phyloP scores from a whole-genome alignment of 768 basidiomycete species.

The Phlebiopsis gigantea region DNA sequence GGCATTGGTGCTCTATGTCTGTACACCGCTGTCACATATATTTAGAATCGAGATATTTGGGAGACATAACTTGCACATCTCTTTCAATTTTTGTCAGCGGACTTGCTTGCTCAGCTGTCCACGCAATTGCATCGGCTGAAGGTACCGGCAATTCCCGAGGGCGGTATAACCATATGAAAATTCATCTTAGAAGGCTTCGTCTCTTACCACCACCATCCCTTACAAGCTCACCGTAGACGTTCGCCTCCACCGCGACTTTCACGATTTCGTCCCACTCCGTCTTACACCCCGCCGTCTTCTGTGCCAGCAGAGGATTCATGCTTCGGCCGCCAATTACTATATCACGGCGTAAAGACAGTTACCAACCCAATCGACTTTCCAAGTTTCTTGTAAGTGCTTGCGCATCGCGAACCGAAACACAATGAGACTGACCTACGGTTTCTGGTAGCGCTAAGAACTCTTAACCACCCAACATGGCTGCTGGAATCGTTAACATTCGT shows the following conservation, averaged over 20 bases:
- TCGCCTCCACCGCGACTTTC: constrained; percentile 30
- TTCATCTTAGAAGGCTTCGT: background rate
- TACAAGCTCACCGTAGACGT: constrained; percentile 8
- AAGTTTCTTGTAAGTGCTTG: constrained; percentile 34
- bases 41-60: no score
- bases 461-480: constrained; percentile 79
- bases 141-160: constrained; percentile 9
- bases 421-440: background rate
- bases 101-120: background rate
- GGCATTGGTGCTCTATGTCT: background rate
- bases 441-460: constrained; percentile 51
- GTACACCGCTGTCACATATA: background rate
- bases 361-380: constrained; percentile 20
- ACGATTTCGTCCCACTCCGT: constrained; percentile 59
- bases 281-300: constrained; percentile 46
- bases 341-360: constrained; percentile 58
- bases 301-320: constrained; percentile 84
- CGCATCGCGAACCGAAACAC: background rate
- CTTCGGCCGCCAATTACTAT: constrained; percentile 83
- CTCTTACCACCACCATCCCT: constrained; percentile 23
- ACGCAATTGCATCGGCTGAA: background rate
- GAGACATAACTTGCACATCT: background rate
- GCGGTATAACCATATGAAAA: constrained; percentile 8
- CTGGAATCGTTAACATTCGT: constrained; percentile 86
- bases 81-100: background rate